These are phyloP conservation scores for Arthrinium puccinioides DNA, from an alignment of 2,329 filamentous ascomycete species.

Conservation along the genomic window DNA sequence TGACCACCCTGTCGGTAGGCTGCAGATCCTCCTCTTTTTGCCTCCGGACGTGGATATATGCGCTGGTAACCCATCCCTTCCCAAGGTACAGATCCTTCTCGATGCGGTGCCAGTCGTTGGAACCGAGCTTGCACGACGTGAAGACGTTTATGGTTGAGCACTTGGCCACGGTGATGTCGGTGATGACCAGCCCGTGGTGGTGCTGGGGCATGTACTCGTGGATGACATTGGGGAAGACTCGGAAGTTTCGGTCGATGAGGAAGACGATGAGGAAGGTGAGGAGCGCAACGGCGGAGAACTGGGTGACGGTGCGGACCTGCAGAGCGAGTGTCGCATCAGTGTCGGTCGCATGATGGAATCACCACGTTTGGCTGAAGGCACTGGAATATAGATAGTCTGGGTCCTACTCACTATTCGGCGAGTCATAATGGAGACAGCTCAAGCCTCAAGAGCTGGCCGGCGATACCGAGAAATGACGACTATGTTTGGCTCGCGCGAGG, in stretches of 20 bases:
- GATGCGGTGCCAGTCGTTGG: constrained; percentile 68
- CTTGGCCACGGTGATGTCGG: constrained; percentile 70
- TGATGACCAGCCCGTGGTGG: constrained; percentile 76
- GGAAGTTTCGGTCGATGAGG: constrained; percentile 82
- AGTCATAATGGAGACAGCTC: constrained; percentile 16
- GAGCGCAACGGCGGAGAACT: constrained; percentile 60
- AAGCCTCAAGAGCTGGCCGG: no score
- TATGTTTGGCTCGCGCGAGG: no score
- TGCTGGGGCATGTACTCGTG: constrained; percentile 84
- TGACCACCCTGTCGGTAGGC: constrained; percentile 66
- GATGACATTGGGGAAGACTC: constrained; percentile 76
- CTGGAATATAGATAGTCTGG: no score
- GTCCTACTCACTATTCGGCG: constrained; percentile 24
- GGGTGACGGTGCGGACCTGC: constrained; percentile 62
- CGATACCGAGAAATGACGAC: no score
- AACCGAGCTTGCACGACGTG: constrained; percentile 68
- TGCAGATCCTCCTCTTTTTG: constrained; percentile 81
- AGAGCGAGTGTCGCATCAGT: constrained; percentile 7
- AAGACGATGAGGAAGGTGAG: constrained; percentile 66
- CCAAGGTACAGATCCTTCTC: constrained; percentile 85
- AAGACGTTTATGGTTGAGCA: constrained; percentile 72
- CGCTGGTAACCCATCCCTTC: constrained; percentile 64
- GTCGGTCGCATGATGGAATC: no score
- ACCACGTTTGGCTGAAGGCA: no score
- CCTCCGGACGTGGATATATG: constrained; percentile 74